Base-by-base conservation (phyloP, 495 filamentous ascomycete species). In the Astrothelium subdiscretum region DNA sequence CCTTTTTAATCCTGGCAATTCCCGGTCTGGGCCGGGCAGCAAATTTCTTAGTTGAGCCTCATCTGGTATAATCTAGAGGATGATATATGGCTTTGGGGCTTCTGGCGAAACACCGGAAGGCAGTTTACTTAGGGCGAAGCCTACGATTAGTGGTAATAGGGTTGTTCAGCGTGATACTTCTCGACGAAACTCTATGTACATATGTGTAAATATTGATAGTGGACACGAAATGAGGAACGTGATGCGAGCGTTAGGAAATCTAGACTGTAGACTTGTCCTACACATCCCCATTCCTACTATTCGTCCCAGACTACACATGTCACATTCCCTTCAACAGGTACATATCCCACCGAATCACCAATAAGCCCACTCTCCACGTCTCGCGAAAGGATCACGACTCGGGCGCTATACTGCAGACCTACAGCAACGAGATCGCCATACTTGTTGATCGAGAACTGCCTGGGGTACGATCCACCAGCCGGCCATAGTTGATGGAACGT, bases 391-490 rank as follows among this genome's bases (percentile, higher is more conserved):
- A 75, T 64, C n/a, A 58, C 63, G 0, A 75, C 66, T 11, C 52
- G 57, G 18, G 51, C 32, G 44, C 60, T 65, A 42, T 67, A 59
- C 64, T 74, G 71, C 51, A 72, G 62, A 0, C 61, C 76, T 32
- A 79, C 68, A 8, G 72, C 75, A 15, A 80, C 62, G 22, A 74
- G 42, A 12, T 60, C 66, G 10, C 70, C 70, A 20, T 63, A 62
- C 12, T 57, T 57, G 43, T 72, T 68, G 11, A 78, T 62, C 38
- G 69, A 69, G 65, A 78, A 79, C 29, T 72, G 66, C 2, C 78
- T 69, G 3, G 74, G 73, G 65, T 67, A 73, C 18, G 57, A 63
- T 1, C 78, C 78, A 54, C 74, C 77, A 8, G 72, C 70, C 1
- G 75, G 77, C 44, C 62, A 68, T 12, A 77, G 62, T 10, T 71